A percentile compares a stretch with the other conserved stretches of the same genome.
phyloP scores from a whole-genome alignment of 73 alveolate species.

The Durusdinium trenchii region DNA sequence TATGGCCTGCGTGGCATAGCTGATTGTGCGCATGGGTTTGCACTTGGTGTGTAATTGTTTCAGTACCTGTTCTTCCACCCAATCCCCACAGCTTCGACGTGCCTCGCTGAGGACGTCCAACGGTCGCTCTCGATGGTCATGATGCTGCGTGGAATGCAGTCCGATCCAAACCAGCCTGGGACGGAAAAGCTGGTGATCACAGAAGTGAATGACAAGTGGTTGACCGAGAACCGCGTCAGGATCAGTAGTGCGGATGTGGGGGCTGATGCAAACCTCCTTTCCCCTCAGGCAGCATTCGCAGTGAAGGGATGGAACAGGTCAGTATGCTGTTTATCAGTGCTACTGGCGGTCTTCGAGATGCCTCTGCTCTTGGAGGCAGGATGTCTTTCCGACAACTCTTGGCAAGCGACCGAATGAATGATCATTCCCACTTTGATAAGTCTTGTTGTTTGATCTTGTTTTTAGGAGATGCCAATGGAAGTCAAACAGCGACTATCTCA shows the following conservation, averaged over 20 bases:
- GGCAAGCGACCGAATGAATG: neutral
- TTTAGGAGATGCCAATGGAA: neutral
- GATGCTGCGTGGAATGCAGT: neutral
- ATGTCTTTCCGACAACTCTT: neutral
- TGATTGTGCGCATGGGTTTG: neutral
- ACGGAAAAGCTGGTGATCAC: neutral
- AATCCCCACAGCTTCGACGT: too few species aligned
- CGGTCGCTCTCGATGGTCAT: neutral
- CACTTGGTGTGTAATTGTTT: neutral
- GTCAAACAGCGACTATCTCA: neutral
- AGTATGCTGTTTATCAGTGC: neutral
- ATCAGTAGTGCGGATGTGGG: neutral
- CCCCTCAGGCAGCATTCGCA: neutral
- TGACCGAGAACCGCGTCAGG: neutral
- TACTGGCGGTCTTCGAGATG: neutral
- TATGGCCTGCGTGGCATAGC: conserved; percentile 3
- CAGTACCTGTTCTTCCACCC: too few species aligned
- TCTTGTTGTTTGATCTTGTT: too few species aligned
- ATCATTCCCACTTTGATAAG: neutral
- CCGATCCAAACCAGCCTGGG: neutral
- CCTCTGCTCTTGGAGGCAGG: neutral
- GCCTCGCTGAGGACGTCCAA: neutral
- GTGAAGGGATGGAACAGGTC: conserved; percentile 13
- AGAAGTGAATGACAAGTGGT: neutral
- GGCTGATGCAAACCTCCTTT: neutral